A percentile compares a stretch with the other conserved stretches of the same genome.
These are phyloP conservation scores for Cyberlindnera euphorbiiphila DNA, from an alignment of 805 yeast genomes.

Conservation along the genomic window DNA sequence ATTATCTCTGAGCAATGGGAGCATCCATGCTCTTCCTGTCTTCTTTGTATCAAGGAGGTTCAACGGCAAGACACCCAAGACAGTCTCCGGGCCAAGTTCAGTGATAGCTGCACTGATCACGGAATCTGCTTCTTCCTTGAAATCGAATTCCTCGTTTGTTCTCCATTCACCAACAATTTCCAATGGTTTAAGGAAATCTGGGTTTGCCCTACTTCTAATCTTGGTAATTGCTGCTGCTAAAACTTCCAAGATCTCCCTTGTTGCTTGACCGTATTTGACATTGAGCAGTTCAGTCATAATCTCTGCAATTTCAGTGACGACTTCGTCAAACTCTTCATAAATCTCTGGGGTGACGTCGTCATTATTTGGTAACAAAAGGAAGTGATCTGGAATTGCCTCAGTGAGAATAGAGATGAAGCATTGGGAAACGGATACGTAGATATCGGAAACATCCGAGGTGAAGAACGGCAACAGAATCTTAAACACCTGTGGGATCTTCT, in stretches of 20 bases:
- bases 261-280: constrained; percentile 72
- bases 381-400: constrained; percentile 59
- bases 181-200: constrained; percentile 64
- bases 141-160: constrained; percentile 62
- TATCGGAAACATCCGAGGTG: constrained; percentile 57
- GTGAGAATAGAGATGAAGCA: constrained; percentile 77
- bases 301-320: constrained; percentile 47
- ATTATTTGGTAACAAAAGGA: constrained; percentile 47
- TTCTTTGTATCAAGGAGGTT: constrained; percentile 55
- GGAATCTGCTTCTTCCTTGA: constrained; percentile 73
- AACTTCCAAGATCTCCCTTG: constrained; percentile 69
- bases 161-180: constrained; percentile 83
- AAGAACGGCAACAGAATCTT: constrained; percentile 60
- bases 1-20: constrained; percentile 87
- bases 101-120: constrained; percentile 77
- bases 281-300: constrained; percentile 57
- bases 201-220: constrained; percentile 62
- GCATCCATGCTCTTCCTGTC: constrained; percentile 93
- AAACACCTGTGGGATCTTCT: constrained; percentile 54
- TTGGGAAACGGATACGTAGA: constrained; percentile 76
- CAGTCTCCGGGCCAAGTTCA: constrained; percentile 82
- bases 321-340: constrained; percentile 53
- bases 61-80: constrained; percentile 70
- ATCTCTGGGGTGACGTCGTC: constrained; percentile 40
- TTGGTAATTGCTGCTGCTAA: constrained; percentile 58